phyloP scores from a whole-genome alignment of 176 grass and related monocot genomes.

The Musa acuminata region DNA sequence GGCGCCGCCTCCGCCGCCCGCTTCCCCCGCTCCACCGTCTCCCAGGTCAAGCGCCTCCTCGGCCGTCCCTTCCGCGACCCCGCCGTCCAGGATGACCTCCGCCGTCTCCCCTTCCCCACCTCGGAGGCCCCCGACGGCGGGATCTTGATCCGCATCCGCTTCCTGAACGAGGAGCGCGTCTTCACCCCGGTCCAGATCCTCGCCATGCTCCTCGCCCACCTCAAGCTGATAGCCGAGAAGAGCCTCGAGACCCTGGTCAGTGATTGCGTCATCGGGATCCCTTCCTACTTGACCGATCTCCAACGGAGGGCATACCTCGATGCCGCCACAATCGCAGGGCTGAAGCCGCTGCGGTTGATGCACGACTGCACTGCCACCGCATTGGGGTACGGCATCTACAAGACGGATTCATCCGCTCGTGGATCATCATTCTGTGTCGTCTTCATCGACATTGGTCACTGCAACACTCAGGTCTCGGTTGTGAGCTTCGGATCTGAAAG shows the following conservation, averaged over 20 bases:
- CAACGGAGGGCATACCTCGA: slow-evolving; percentile 70
- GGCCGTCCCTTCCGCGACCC: slow-evolving; percentile 14
- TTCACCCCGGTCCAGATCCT: slow-evolving; percentile 66
- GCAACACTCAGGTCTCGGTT: slow-evolving; percentile 72
- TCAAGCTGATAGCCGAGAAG: slow-evolving; percentile 62
- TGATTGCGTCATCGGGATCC: slow-evolving; percentile 83
- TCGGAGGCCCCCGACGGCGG: not conserved
- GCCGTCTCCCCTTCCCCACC: slow-evolving; percentile 1
- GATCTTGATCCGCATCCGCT: slow-evolving; percentile 28
- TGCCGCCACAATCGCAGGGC: slow-evolving; percentile 68
- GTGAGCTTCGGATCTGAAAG: slow-evolving; percentile 38
- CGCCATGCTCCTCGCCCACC: slow-evolving; percentile 69
- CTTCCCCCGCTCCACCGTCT: slow-evolving; percentile 40
- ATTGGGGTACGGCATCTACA: slow-evolving; percentile 90
- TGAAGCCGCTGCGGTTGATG: slow-evolving; percentile 70
- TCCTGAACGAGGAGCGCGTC: slow-evolving; percentile 41
- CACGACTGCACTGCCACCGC: slow-evolving; percentile 82
- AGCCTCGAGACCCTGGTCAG: slow-evolving; percentile 42
- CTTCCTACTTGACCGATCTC: slow-evolving; percentile 77
- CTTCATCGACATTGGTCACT: slow-evolving; percentile 79
- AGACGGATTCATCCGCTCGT: slow-evolving; percentile 43
- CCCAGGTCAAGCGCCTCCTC: slow-evolving; percentile 67
- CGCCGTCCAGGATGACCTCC: slow-evolving; percentile 17
- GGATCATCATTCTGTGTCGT: slow-evolving; percentile 31
- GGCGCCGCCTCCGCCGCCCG: slow-evolving; percentile 28